Percentiles rank a stretch among this genome's conserved stretches.
phyloP scores from a whole-genome alignment of 2,329 filamentous ascomycete genomes.

The Paraphoma chrysanthemicola region DNA sequence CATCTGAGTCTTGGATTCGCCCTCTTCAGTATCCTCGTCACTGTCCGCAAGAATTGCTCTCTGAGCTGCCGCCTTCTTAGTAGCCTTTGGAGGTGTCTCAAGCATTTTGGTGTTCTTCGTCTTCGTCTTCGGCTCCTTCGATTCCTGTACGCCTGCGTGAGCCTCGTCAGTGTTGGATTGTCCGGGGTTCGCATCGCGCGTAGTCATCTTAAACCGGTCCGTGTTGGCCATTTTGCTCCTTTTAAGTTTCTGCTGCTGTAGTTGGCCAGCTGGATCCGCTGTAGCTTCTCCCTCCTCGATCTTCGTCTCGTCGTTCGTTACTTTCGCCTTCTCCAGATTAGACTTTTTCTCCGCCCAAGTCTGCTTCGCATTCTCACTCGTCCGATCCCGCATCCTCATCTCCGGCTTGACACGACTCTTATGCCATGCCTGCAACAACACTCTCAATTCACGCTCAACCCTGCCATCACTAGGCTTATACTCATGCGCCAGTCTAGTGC shows the following conservation, averaged over 20 bases:
- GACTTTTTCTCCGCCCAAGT: constrained; percentile 1
- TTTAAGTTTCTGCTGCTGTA: neutral
- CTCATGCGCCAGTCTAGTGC: neutral
- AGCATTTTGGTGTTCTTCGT: neutral
- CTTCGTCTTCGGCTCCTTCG: neutral
- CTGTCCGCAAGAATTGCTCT: neutral
- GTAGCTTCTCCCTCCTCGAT: neutral
- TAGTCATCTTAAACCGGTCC: neutral
- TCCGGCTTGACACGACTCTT: neutral
- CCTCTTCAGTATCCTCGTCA: neutral
- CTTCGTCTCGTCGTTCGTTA: neutral
- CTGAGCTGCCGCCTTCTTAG: neutral
- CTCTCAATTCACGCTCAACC: neutral
- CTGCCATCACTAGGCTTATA: neutral
- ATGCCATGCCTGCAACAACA: constrained; percentile 3
- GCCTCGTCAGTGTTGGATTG: too few relatives aligned
- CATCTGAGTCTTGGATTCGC: neutral
- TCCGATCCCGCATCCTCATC: neutral
- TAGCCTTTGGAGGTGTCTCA: neutral
- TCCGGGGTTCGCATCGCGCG: neutral
- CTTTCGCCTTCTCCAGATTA: neutral
- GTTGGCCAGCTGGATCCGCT: neutral
- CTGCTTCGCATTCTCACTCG: neutral
- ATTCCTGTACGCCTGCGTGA: too few relatives aligned
- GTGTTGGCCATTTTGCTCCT: neutral